Conservation (phyloP, 257 asterid species). For the Lantana camara region DNA sequence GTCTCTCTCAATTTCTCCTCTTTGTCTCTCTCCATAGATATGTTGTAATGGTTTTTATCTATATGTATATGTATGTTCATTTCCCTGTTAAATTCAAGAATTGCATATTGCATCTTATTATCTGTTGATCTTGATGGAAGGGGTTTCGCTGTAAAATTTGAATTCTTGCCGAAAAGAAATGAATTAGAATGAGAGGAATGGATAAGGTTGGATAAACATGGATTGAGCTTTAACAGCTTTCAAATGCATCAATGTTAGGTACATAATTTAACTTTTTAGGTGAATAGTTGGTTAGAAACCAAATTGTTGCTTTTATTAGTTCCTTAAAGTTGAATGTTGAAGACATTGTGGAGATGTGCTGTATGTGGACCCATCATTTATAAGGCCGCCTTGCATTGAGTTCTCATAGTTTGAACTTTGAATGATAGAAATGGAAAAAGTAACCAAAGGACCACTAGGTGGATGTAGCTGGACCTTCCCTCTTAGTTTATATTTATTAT, state of each 20-base stretch:
- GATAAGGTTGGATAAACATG: not conserved
- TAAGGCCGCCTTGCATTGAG: not conserved
- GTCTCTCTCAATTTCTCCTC: slow-evolving; percentile 25
- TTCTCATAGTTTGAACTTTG: not conserved
- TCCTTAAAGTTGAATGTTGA: not conserved
- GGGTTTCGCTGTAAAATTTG: not conserved
- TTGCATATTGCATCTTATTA: not conserved
- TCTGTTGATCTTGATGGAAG: not conserved
- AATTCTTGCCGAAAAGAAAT: slow-evolving; percentile 11
- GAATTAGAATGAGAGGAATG: not conserved
- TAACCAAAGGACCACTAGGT: slow-evolving; percentile 7
- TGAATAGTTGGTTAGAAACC: not conserved
- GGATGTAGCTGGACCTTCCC: slow-evolving; percentile 10
- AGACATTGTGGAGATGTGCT: not conserved
- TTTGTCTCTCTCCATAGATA: not conserved
- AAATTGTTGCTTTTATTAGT: not conserved
- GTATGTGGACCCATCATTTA: not conserved
- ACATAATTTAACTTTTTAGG: slow-evolving; percentile 4
- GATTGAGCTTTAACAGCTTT: not conserved
- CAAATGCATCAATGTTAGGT: not conserved
- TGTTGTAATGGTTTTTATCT: too few species aligned
- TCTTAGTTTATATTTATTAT: slow-evolving; percentile 1
- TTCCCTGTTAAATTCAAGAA: not conserved
- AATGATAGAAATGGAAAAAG: not conserved
- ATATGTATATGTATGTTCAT: too few species aligned